A percentile compares a stretch with the other conserved stretches of the same genome.
These are phyloP conservation scores for Phytophthora vignae DNA, from an alignment of 352 stramenopile genomes.

Conservation along the genomic window DNA sequence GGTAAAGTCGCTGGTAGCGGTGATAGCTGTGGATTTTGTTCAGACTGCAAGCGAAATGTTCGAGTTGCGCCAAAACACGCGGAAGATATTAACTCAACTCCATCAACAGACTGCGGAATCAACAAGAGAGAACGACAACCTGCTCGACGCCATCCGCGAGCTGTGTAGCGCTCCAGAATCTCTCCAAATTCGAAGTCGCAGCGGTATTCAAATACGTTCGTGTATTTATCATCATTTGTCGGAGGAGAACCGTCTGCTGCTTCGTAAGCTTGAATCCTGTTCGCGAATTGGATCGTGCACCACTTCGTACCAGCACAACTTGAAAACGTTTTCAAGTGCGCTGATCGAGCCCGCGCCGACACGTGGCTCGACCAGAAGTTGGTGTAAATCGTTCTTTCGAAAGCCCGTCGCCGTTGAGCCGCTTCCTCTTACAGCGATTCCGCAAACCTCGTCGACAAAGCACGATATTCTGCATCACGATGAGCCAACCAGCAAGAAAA, in stretches of 20 bases:
- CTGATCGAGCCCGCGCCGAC: background rate
- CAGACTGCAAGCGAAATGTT: conserved; percentile 13
- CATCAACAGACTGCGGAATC: background rate
- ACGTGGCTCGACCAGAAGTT: background rate
- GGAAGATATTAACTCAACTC: background rate
- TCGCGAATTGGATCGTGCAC: background rate
- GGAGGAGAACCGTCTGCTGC: background rate
- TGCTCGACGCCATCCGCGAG: background rate
- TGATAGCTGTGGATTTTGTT: conserved; percentile 6
- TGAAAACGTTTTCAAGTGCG: background rate
- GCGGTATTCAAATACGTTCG: conserved; percentile 9
- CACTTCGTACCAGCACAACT: background rate
- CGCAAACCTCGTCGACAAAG: background rate
- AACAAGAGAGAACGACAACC: background rate
- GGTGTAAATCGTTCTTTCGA: background rate
- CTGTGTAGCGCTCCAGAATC: background rate
- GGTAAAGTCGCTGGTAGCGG: background rate
- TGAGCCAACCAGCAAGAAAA: background rate
- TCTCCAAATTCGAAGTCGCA: background rate
- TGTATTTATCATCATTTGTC: conserved; percentile 20
- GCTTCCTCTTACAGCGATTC: background rate
- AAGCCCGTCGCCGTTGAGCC: background rate
- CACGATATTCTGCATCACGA: no score
- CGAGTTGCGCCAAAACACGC: conserved; percentile 3
- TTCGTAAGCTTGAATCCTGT: background rate